phyloP scores from a whole-genome alignment of 805 yeast species.

The Wickerhamomyces queroliae region DNA sequence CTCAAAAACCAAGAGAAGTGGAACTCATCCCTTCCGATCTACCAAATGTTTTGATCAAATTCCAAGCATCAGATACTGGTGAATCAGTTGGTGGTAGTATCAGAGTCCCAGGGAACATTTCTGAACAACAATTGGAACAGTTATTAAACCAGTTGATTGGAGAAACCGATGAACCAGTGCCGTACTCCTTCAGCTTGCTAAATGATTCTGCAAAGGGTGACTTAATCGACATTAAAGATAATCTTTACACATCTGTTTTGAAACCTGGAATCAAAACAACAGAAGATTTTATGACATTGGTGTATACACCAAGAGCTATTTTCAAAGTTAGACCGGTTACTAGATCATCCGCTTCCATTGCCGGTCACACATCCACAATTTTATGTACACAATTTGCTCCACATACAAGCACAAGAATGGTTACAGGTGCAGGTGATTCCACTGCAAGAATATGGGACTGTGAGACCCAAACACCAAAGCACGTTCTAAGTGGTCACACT shows the following conservation, averaged over 20 bases:
- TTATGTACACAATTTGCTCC: slow-evolving; percentile 94
- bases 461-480: slow-evolving; percentile 85
- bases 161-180: slow-evolving; percentile 65
- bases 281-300: slow-evolving; percentile 87
- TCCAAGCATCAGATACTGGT: slow-evolving; percentile 92
- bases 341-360: slow-evolving; percentile 83
- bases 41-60: slow-evolving; percentile 82
- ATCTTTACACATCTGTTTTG: slow-evolving; percentile 72
- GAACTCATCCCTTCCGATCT: slow-evolving; percentile 69
- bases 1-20: slow-evolving; percentile 75
- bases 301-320: slow-evolving; percentile 91
- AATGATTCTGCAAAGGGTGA: slow-evolving; percentile 35
- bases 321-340: slow-evolving; percentile 91
- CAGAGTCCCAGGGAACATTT: slow-evolving; percentile 86
- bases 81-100: slow-evolving; percentile 77
- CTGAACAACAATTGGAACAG: slow-evolving; percentile 83
- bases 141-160: slow-evolving; percentile 75
- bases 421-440: slow-evolving; percentile 93
- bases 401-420: slow-evolving; percentile 74
- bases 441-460: slow-evolving; percentile 98
- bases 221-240: slow-evolving; percentile 69
- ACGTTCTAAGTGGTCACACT: slow-evolving; percentile 75
- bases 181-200: slow-evolving; percentile 76
- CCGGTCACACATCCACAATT: slow-evolving; percentile 94
- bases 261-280: slow-evolving; percentile 85